Percentiles rank a stretch among this genome's conserved stretches.
These are phyloP conservation scores for Mycothermus thermophilus DNA, from an alignment of 495 filamentous ascomycete species.

Conservation along the genomic window DNA sequence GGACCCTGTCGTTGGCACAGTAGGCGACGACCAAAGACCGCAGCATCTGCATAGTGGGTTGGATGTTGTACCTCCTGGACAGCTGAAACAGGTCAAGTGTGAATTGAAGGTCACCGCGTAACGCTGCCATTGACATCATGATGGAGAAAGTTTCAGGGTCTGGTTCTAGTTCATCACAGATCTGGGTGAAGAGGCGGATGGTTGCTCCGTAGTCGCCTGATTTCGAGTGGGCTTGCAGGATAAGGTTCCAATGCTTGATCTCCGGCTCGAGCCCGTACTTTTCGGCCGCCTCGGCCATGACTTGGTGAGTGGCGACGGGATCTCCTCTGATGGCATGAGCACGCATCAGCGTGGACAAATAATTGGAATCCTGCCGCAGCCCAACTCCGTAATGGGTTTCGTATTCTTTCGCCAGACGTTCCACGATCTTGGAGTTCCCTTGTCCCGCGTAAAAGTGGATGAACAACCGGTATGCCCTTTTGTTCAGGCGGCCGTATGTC, in stretches of 20 bases:
- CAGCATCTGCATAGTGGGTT: conserved; percentile 38
- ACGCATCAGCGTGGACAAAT: conserved; percentile 38
- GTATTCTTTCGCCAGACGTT: conserved; percentile 44
- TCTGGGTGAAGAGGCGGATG: conserved; percentile 41
- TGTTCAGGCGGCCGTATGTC: conserved; percentile 23
- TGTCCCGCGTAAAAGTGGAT: conserved; percentile 38
- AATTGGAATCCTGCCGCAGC: conserved; percentile 25
- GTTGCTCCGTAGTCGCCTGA: conserved; percentile 51
- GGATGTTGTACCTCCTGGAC: conserved; percentile 31
- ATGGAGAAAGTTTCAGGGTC: conserved; percentile 52
- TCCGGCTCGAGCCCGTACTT: conserved; percentile 43
- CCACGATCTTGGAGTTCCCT: conserved; percentile 38
- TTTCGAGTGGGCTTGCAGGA: conserved; percentile 57
- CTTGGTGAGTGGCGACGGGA: conserved; percentile 36
- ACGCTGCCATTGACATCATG: conserved; percentile 55
- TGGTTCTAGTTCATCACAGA: conserved; percentile 36
- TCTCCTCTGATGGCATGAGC: conserved; percentile 54
- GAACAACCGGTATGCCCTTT: conserved; percentile 33
- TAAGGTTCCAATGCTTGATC: conserved; percentile 53
- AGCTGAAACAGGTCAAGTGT: conserved; percentile 47
- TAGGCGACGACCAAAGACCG: conserved; percentile 53
- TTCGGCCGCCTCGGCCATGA: conserved; percentile 44
- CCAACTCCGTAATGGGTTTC: conserved; percentile 18
- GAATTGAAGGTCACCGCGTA: conserved; percentile 60
- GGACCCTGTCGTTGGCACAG: conserved; percentile 45